These are phyloP conservation scores for Salvia splendens DNA, from an alignment of 257 asterid genomes.

Conservation along the genomic window DNA sequence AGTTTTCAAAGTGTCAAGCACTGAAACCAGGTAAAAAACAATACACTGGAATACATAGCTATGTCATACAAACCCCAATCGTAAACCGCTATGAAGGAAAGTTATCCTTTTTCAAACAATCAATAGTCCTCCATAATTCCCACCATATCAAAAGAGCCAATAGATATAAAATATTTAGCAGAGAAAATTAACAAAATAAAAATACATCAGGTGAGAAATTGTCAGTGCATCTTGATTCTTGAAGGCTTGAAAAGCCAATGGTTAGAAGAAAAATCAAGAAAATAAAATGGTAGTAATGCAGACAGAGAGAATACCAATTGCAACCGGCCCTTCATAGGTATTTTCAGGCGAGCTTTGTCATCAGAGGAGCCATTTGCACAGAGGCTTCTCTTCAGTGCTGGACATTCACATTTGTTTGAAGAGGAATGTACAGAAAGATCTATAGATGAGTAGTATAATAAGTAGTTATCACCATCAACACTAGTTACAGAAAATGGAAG, in stretches of 20 bases:
- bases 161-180: too few species aligned
- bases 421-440: constrained; percentile 56
- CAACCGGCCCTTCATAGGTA: constrained; percentile 87
- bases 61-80: constrained; percentile 9
- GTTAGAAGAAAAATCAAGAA: too few species aligned
- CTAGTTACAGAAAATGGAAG: constrained; percentile 89
- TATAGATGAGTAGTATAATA: constrained; percentile 81
- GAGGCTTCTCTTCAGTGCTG: constrained; percentile 66
- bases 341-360: constrained; percentile 61
- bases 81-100: background rate
- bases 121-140: background rate
- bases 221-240: too few species aligned
- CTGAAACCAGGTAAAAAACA: constrained; percentile 7
- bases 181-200: too few species aligned
- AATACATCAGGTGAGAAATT: too few species aligned
- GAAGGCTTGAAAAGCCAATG: too few species aligned
- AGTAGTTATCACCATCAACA: constrained; percentile 77
- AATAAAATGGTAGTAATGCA: background rate
- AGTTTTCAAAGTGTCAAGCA: background rate
- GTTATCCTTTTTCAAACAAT: constrained; percentile 1
- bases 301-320: constrained; percentile 65
- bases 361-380: constrained; percentile 60
- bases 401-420: constrained; percentile 48
- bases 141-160: too few species aligned
- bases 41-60: constrained; percentile 2